A percentile compares a stretch with the other conserved stretches of the same genome.
These are phyloP conservation scores for Proliferodiscus dingleyae DNA, from an alignment of 2,329 filamentous ascomycete species.

Conservation along the genomic window DNA sequence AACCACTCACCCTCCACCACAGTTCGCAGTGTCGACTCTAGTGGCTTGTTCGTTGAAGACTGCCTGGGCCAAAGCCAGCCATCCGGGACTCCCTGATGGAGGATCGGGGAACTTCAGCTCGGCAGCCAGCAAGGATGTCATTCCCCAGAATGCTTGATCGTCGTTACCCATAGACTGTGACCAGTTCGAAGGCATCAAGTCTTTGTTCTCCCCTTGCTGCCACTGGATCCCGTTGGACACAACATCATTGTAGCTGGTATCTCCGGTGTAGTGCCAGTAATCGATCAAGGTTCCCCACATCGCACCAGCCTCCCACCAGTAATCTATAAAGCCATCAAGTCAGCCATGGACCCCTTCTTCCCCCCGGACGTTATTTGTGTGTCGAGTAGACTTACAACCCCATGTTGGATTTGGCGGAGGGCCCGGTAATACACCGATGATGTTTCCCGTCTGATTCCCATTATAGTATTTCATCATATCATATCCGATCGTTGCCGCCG, in stretches of 20 bases:
- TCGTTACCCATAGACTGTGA: constrained; percentile 33
- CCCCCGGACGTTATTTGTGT: background rate
- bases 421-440: constrained; percentile 45
- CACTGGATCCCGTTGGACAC: constrained; percentile 51
- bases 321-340: constrained; percentile 34
- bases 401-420: constrained; percentile 34
- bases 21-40: constrained; percentile 62
- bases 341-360: too few species aligned
- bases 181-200: constrained; percentile 52
- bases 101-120: constrained; percentile 73
- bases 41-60: constrained; percentile 73
- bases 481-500: constrained; percentile 30
- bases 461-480: constrained; percentile 39
- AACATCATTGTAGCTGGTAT: constrained; percentile 51
- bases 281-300: constrained; percentile 57
- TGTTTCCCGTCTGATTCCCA: constrained; percentile 35
- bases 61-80: constrained; percentile 73
- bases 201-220: constrained; percentile 50
- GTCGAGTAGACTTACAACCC: constrained; percentile 27
- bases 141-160: constrained; percentile 67
- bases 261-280: constrained; percentile 59
- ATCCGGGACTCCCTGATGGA: constrained; percentile 57
- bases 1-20: constrained; percentile 60
- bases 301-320: constrained; percentile 58
- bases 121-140: constrained; percentile 73